phyloP scores from a whole-genome alignment of 2,329 filamentous ascomycete species.

The Epichloe bromicola region DNA sequence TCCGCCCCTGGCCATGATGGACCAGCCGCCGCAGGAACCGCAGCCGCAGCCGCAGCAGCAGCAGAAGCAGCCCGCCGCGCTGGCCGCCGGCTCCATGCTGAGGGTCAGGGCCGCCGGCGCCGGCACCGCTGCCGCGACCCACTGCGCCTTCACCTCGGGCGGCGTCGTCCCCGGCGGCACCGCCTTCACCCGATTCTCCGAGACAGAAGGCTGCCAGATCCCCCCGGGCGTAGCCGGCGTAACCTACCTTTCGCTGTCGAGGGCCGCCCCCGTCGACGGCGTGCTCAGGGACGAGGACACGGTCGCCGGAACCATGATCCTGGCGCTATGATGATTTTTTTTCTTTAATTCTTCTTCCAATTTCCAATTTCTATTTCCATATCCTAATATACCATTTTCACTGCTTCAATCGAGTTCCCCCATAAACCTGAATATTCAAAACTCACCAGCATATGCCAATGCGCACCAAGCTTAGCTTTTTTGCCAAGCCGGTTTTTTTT shows the following conservation, averaged over 20 bases:
- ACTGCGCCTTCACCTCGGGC: constrained; percentile 57
- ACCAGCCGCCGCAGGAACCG: constrained; percentile 13
- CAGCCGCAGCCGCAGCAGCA: constrained; percentile 15
- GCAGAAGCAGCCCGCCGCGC: constrained; percentile 19
- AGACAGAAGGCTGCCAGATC: constrained; percentile 41
- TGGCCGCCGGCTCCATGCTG: constrained; percentile 18
- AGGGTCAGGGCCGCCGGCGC: constrained; percentile 31
- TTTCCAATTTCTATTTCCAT: too few species aligned
- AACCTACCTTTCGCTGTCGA: constrained; percentile 55
- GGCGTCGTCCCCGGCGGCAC: constrained; percentile 41
- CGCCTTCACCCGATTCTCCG: constrained; percentile 43
- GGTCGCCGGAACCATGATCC: constrained; percentile 50
- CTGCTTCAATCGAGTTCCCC: background rate
- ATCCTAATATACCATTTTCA: too few species aligned
- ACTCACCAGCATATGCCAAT: too few species aligned
- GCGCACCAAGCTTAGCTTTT: too few species aligned
- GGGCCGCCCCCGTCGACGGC: constrained; percentile 33
- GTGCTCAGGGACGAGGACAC: constrained; percentile 48
- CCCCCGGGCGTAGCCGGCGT: constrained; percentile 47
- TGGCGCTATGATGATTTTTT: constrained; percentile 26
- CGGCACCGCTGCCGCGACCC: constrained; percentile 33
- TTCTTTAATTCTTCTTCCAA: too few species aligned
- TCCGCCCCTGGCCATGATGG: constrained; percentile 37
- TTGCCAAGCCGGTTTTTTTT: too few species aligned
- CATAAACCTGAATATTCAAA: too few species aligned